Evolutionary conservation across 2,329 filamentous ascomycete genomes (phyloP), one percentile per base, ranked within the genome.

Genomic region (Ramularia endophylla): DNA sequence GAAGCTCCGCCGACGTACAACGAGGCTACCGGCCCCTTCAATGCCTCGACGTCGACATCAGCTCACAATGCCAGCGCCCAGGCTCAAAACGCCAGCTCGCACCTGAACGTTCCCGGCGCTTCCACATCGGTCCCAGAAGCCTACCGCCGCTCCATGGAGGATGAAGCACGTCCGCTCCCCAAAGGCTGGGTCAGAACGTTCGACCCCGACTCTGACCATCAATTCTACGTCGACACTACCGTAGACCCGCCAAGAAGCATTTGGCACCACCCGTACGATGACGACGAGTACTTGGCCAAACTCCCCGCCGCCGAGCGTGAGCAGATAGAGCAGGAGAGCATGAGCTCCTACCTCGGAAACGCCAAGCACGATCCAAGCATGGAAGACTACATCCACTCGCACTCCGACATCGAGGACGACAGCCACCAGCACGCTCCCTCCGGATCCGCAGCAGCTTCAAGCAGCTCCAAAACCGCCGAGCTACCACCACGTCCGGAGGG

Each of bases 181-280:
- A 43, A 59, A 11, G 75, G 76, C 30, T 81, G 77, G 77, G 62
- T 79, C 1, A 65, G 78, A 3, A 67, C 71, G 44, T 80, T 71
- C 57, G 77, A 81, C 54, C 56, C 68, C 1, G 53, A 71, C 38
- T 67, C 65, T 9, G 56, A 70, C 13, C 78, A 81, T 53, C 77
- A 80, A 52, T 81, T 79, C 70, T 81, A 78, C 60, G 77, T 81
- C 53, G 73, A 81, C 59, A 80, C 75, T 1, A 69, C 53, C 20
- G 59, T 65, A 19, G 60, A 70, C 9, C 77, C 77, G 1, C 75
- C 76, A 0, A 70, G 74, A 34, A 73, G 71, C 42, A 78, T 77
- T 50, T 81, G 78, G 78, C 67, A 71, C 32, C 78, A 81, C 54
- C 77, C 78, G 0, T 74, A 78, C 57, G 78, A 81, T 52, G 77